phyloP scores from a whole-genome alignment of 2,329 filamentous ascomycete genomes.

The Drechslerella coelobrocha region DNA sequence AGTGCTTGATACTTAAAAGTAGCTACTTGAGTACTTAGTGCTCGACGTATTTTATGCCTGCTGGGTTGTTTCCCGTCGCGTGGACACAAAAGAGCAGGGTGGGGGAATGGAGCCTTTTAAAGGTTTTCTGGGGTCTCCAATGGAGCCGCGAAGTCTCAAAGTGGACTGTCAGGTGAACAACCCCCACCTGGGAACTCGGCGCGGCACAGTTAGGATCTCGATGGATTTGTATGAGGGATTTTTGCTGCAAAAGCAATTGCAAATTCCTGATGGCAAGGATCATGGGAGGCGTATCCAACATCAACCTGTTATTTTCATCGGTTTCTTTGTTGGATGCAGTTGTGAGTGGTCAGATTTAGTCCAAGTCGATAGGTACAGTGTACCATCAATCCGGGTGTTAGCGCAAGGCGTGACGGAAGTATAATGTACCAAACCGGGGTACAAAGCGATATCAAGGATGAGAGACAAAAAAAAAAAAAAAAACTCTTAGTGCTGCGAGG shows the following conservation, averaged over 20 bases:
- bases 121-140: slow-evolving; percentile 31
- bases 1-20: too few species aligned
- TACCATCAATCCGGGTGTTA: slow-evolving; percentile 4
- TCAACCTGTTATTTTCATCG: background rate
- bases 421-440: too few species aligned
- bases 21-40: too few species aligned
- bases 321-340: too few species aligned
- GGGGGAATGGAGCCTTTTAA: slow-evolving; percentile 41
- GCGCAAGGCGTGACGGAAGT: background rate
- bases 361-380: background rate
- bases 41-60: too few species aligned
- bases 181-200: background rate
- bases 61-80: too few species aligned
- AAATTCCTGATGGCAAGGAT: background rate
- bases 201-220: background rate
- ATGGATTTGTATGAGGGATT: slow-evolving; percentile 48
- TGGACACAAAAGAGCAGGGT: background rate
- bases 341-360: too few species aligned
- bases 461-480: too few species aligned
- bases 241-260: slow-evolving; percentile 48
- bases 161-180: slow-evolving; percentile 33
- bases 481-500: too few species aligned
- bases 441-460: too few species aligned
- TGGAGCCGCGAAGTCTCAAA: slow-evolving; percentile 11
- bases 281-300: background rate